Conservation (phyloP, 2,329 filamentous ascomycete species). For the Thermothelomyces thermophilus region DNA sequence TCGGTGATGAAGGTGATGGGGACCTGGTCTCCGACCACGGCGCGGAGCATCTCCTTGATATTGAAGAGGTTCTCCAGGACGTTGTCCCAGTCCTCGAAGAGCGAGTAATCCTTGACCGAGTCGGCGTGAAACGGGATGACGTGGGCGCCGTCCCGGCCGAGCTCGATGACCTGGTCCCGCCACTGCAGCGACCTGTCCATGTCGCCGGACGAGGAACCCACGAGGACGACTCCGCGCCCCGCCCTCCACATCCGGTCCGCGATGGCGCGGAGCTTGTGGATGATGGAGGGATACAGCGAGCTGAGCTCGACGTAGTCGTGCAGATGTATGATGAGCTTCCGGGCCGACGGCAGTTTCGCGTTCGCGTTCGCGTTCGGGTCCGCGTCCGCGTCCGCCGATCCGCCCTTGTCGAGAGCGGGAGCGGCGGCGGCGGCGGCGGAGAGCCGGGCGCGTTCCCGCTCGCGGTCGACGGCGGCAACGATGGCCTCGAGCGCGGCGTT, state of each 20-base stretch:
- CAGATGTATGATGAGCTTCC: slow-evolving; percentile 62
- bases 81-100: slow-evolving; percentile 28
- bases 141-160: slow-evolving; percentile 30
- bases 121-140: slow-evolving; percentile 27
- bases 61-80: slow-evolving; percentile 42
- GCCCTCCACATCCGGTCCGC: slow-evolving; percentile 66
- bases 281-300: slow-evolving; percentile 62
- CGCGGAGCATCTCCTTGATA: slow-evolving; percentile 39
- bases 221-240: slow-evolving; percentile 65
- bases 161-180: slow-evolving; percentile 27
- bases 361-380: no score
- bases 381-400: background rate
- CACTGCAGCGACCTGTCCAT: slow-evolving; percentile 35
- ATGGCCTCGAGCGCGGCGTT: slow-evolving; percentile 51
- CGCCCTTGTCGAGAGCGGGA: slow-evolving; percentile 10
- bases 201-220: slow-evolving; percentile 65
- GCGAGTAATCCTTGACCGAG: slow-evolving; percentile 14
- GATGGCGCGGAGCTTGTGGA: slow-evolving; percentile 62
- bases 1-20: slow-evolving; percentile 9
- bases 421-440: no score
- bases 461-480: slow-evolving; percentile 41
- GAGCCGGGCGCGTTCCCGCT: slow-evolving; percentile 13
- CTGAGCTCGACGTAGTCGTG: slow-evolving; percentile 76
- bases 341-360: background rate
- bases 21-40: slow-evolving; percentile 20